Conservation (phyloP, 371 early-diverging fungal genomes). For the Mucor irregularis region DNA sequence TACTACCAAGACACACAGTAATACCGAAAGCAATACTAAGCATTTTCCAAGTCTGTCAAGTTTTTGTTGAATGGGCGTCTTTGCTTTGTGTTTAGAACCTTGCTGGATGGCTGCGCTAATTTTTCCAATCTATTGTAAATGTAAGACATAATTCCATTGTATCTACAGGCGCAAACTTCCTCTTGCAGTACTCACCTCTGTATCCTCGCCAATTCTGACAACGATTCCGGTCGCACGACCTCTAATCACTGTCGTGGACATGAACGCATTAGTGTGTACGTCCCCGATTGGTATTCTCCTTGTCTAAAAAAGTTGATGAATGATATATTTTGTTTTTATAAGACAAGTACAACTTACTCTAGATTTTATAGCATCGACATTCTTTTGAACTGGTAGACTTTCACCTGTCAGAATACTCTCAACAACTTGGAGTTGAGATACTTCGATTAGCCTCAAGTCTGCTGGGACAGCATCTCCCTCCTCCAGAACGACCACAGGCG, state of each 20-base stretch:
- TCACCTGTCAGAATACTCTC: conserved; percentile 84
- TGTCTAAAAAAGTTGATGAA: conserved; percentile 44
- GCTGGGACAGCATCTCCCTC: conserved; percentile 94
- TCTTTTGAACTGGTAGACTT: conserved; percentile 74
- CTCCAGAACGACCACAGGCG: conserved; percentile 82
- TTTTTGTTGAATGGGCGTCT: conserved; percentile 81
- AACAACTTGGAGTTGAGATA: conserved; percentile 79
- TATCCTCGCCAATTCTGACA: conserved; percentile 76
- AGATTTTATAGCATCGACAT: conserved; percentile 42
- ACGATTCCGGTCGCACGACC: conserved; percentile 78
- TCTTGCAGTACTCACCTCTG: conserved; percentile 51
- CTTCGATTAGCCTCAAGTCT: conserved; percentile 84
- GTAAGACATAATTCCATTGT: not conserved
- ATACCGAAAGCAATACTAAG: conserved; percentile 78
- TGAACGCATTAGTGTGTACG: conserved; percentile 73
- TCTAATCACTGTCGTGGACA: conserved; percentile 67
- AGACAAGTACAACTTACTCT: too few species aligned
- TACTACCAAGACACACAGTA: conserved; percentile 81
- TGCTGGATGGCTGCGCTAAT: conserved; percentile 86
- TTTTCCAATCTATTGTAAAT: conserved; percentile 77
- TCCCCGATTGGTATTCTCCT: conserved; percentile 71
- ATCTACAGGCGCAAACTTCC: not conserved
- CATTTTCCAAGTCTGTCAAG: conserved; percentile 63
- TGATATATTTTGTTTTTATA: too few species aligned
- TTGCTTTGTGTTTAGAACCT: conserved; percentile 58